A percentile compares a stretch with the other conserved stretches of the same genome.
Conservation (phyloP, 2,329 filamentous ascomycete genomes). For the Penicillium vulpinum region DNA sequence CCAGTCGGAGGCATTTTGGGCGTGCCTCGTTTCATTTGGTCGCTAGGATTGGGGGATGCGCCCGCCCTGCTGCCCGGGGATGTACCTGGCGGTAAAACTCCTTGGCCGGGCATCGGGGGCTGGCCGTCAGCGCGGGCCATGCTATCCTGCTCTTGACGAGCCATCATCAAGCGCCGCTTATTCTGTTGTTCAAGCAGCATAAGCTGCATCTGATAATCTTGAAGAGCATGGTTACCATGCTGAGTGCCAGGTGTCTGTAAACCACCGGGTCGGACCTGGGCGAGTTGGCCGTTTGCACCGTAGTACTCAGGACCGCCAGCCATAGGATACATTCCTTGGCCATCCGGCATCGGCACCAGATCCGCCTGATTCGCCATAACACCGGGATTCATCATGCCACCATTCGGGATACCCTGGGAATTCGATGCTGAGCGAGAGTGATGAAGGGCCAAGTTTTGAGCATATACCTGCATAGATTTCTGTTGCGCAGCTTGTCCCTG, state of each 20-base stretch:
- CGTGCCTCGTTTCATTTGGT: conserved; percentile 63
- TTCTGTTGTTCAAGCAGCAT: conserved; percentile 70
- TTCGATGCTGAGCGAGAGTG: conserved; percentile 74
- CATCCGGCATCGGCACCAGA: conserved; percentile 76
- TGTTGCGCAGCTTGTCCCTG: conserved; percentile 65
- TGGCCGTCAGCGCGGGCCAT: conserved; percentile 55
- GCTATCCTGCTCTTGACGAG: conserved; percentile 66
- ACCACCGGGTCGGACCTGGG: conserved; percentile 39
- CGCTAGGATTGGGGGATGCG: conserved; percentile 61
- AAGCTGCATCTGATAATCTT: conserved; percentile 70
- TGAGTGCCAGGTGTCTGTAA: conserved; percentile 44
- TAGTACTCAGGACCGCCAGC: conserved; percentile 56
- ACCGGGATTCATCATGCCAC: conserved; percentile 64
- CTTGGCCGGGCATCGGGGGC: conserved; percentile 47
- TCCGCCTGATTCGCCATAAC: conserved; percentile 74
- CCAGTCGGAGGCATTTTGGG: conserved; percentile 60
- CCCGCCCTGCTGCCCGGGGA: conserved; percentile 59
- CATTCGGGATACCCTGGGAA: conserved; percentile 76
- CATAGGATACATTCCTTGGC: conserved; percentile 45
- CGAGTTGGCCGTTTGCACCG: conserved; percentile 57
- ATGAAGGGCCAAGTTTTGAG: conserved; percentile 78
- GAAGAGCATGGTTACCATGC: conserved; percentile 61
- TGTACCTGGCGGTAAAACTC: conserved; percentile 54
- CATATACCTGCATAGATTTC: conserved; percentile 86
- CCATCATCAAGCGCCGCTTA: conserved; percentile 67